Evolutionary conservation across 352 stramenopile genomes (phyloP).

Genomic region (Pythium rishiriense): DNA sequence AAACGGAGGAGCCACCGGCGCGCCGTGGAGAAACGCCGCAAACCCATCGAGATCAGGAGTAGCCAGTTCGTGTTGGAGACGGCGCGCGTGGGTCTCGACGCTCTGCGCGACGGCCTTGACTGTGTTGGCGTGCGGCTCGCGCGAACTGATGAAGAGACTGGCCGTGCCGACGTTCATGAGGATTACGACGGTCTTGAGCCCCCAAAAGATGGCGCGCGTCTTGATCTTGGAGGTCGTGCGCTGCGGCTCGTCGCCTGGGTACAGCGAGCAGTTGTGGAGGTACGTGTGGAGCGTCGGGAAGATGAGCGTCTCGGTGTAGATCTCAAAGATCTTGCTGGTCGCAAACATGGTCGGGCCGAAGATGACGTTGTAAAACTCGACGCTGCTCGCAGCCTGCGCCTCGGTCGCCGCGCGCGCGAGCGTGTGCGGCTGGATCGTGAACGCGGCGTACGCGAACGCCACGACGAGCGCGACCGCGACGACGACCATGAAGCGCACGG

Average conservation of each 20-base stretch:
- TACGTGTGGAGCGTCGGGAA: constrained; percentile 60
- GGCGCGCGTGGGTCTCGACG: constrained; percentile 7
- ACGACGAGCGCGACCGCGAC: constrained; percentile 35
- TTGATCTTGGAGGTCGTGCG: constrained; percentile 48
- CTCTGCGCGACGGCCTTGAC: background rate
- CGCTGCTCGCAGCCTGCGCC: constrained; percentile 18
- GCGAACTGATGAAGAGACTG: constrained; percentile 57
- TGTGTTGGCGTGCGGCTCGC: background rate
- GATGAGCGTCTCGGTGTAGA: constrained; percentile 60
- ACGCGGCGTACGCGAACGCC: constrained; percentile 42
- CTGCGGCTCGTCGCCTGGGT: constrained; percentile 52
- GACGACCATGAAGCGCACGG: constrained; percentile 43
- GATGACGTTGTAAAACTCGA: constrained; percentile 50
- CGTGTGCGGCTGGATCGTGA: constrained; percentile 42
- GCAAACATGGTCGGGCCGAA: constrained; percentile 51
- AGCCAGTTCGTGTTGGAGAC: background rate
- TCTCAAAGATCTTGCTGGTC: constrained; percentile 53
- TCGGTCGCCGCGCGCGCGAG: constrained; percentile 7
- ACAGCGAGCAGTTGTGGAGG: constrained; percentile 59
- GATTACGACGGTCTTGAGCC: constrained; percentile 58
- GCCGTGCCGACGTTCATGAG: constrained; percentile 64
- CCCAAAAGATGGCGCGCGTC: constrained; percentile 52
- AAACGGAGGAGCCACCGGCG: background rate
- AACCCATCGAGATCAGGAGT: background rate
- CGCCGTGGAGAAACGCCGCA: background rate